Percentiles rank a stretch among this genome's conserved stretches.
Evolutionary conservation across 208 protist genomes (phyloP).

Genomic region (Leishmania gerbilli): DNA sequence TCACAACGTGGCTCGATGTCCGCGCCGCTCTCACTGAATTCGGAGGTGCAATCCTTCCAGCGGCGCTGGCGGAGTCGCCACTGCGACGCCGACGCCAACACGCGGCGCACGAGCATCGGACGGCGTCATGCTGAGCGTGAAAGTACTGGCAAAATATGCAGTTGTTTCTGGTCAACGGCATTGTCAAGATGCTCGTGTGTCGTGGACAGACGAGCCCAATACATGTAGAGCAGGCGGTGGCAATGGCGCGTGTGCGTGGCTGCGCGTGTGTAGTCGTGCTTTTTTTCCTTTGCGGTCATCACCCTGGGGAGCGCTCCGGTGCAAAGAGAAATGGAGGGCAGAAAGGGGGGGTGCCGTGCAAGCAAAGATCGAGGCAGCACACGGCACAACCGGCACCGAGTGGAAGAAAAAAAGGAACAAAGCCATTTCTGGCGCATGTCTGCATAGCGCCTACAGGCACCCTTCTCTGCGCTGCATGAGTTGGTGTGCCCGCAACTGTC

Average conservation of each 20-base stretch:
- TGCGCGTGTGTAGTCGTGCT: background rate
- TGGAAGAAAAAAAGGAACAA: background rate
- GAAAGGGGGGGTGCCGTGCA: background rate
- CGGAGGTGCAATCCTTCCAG: background rate
- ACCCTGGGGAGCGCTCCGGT: background rate
- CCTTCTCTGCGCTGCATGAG: background rate
- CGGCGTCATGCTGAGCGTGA: conserved; percentile 30
- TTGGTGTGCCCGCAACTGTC: background rate
- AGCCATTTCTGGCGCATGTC: background rate
- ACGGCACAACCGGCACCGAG: too few species aligned
- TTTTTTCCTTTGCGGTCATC: background rate
- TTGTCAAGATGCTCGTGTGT: background rate
- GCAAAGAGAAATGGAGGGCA: background rate
- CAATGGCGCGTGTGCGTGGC: background rate
- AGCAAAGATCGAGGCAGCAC: background rate
- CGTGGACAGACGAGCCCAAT: background rate
- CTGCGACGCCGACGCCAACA: conserved; percentile 23
- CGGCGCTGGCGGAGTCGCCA: background rate
- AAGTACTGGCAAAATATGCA: conserved; percentile 43
- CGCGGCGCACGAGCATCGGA: conserved; percentile 24
- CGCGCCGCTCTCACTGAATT: background rate
- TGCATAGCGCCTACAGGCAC: too few species aligned
- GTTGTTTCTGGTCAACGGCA: background rate
- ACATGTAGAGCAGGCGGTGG: background rate
- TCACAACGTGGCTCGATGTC: background rate